A percentile compares a stretch with the other conserved stretches of the same genome.
Conservation (phyloP, 148 eudicot genomes). For the Fallopia convolvulus region DNA sequence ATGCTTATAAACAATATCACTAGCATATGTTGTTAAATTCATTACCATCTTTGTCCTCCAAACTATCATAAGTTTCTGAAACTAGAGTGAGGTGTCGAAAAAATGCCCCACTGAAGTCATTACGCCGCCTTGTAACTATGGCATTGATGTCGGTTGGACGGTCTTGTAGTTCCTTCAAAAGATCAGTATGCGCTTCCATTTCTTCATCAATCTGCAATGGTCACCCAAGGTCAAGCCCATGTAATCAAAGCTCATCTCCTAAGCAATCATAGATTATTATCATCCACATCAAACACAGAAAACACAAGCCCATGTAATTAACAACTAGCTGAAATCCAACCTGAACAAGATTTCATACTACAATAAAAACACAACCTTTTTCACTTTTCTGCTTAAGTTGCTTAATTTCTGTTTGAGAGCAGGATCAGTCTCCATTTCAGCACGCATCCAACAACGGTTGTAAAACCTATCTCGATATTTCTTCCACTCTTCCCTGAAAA, state of each 20-base stretch:
- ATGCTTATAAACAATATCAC: neutral
- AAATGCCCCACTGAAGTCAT: constrained; percentile 72
- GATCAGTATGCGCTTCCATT: constrained; percentile 70
- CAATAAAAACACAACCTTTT: constrained; percentile 43
- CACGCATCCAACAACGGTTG: constrained; percentile 49
- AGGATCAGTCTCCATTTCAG: constrained; percentile 53
- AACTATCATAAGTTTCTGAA: constrained; percentile 58
- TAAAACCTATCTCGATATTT: constrained; percentile 72
- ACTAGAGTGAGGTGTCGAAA: constrained; percentile 69
- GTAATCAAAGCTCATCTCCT: no score
- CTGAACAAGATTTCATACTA: neutral
- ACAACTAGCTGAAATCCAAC: neutral
- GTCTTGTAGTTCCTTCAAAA: constrained; percentile 68
- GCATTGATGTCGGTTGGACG: constrained; percentile 81
- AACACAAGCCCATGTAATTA: neutral
- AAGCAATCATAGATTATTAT: no score
- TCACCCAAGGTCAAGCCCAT: constrained; percentile 21
- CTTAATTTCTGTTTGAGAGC: constrained; percentile 42
- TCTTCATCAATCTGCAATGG: constrained; percentile 90
- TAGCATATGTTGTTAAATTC: neutral
- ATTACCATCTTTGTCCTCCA: constrained; percentile 96
- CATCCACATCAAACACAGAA: neutral
- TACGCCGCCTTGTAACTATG: constrained; percentile 76
- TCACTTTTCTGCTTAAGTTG: constrained; percentile 55
- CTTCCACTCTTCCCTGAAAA: constrained; percentile 86